A percentile compares a stretch with the other conserved stretches of the same genome.
phyloP scores from a whole-genome alignment of 768 basidiomycete genomes.

The Mycena venus region DNA sequence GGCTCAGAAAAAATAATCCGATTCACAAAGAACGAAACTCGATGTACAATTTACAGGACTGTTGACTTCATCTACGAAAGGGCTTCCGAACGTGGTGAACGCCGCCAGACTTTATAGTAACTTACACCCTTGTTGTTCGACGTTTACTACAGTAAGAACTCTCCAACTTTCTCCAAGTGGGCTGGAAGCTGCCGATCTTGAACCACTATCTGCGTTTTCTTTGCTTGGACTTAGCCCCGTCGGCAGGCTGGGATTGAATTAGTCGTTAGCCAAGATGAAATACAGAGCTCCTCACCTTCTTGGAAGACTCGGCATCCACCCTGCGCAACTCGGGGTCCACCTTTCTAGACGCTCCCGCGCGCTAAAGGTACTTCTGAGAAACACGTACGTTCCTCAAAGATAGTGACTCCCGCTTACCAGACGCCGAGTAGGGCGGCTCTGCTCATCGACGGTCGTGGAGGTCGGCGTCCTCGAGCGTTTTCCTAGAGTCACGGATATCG shows the following conservation, averaged over 20 bases:
- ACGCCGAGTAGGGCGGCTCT: constrained; percentile 24
- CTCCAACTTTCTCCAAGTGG: too few species aligned
- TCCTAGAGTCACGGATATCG: constrained; percentile 8
- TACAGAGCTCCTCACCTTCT: constrained; percentile 9
- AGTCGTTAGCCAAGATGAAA: neutral
- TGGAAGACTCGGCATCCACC: constrained; percentile 5
- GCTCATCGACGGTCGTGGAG: neutral
- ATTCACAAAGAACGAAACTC: too few species aligned
- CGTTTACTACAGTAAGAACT: too few species aligned
- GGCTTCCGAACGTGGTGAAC: too few species aligned
- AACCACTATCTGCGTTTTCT: constrained; percentile 20
- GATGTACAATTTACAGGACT: too few species aligned
- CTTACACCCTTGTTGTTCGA: too few species aligned
- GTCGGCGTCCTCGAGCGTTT: constrained; percentile 29
- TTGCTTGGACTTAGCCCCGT: constrained; percentile 24
- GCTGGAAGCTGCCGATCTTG: too few species aligned
- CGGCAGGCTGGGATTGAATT: neutral
- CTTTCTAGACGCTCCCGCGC: constrained; percentile 16
- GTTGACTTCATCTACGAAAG: too few species aligned
- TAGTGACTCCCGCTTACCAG: constrained; percentile 9
- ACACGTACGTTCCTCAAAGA: neutral
- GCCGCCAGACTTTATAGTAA: too few species aligned
- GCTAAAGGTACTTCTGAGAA: neutral
- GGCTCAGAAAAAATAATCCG: too few species aligned
- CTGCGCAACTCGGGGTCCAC: constrained; percentile 16